Percentiles rank a stretch among this genome's conserved stretches.
phyloP scores from a whole-genome alignment of 768 basidiomycete species.

The Hydnomerulius pinastri region DNA sequence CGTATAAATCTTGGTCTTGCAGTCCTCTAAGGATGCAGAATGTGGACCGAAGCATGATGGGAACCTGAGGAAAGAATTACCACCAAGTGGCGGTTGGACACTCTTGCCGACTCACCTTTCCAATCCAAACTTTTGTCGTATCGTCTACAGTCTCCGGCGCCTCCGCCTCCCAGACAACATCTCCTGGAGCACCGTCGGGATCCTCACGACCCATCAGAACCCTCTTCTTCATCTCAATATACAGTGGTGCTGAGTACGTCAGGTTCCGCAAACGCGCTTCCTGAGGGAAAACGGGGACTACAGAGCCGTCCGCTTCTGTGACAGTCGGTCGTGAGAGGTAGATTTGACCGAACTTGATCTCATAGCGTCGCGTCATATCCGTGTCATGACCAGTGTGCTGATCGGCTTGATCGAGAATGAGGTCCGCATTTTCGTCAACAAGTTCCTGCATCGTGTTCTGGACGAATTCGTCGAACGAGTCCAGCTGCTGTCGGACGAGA shows the following conservation, averaged over 20 bases:
- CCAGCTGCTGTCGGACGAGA: conserved; percentile 95
- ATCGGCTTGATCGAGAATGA: conserved; percentile 94
- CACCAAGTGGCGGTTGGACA: conserved; percentile 6
- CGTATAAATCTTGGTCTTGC: conserved; percentile 78
- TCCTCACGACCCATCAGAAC: conserved; percentile 81
- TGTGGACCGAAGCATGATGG: conserved; percentile 95
- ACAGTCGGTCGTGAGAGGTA: conserved; percentile 94
- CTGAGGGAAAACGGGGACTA: conserved; percentile 93
- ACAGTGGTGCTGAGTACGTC: conserved; percentile 94
- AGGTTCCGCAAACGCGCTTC: conserved; percentile 93
- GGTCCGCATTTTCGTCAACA: conserved; percentile 93
- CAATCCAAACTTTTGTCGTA: conserved; percentile 88
- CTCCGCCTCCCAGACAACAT: conserved; percentile 75
- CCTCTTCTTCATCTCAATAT: conserved; percentile 92
- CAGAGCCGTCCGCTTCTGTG: conserved; percentile 94
- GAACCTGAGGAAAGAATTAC: conserved; percentile 59
- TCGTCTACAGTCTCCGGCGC: conserved; percentile 64
- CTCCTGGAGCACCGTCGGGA: conserved; percentile 77
- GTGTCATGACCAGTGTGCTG: conserved; percentile 91
- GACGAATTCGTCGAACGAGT: conserved; percentile 98
- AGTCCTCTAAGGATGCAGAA: conserved; percentile 90
- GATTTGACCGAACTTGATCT: conserved; percentile 97
- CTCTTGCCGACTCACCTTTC: conserved; percentile 62
- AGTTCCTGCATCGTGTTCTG: conserved; percentile 99
- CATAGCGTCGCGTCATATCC: conserved; percentile 87